Conservation (phyloP, 768 basidiomycete genomes). For the Mycena pura region DNA sequence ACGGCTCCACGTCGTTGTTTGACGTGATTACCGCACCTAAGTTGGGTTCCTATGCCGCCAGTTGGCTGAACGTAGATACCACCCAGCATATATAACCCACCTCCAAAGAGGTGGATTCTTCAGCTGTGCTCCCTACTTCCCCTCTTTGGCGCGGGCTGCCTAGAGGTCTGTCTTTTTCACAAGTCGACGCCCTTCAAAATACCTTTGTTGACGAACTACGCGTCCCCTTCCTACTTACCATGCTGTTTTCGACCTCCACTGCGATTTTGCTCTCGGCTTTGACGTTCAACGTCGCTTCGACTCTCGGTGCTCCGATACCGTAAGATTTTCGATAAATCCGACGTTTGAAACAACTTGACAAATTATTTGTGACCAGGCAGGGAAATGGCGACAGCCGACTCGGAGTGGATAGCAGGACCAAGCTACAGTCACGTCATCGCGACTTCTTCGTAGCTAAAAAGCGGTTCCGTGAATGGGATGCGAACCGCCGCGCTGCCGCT, state of each 20-base stretch:
- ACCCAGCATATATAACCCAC: conserved; percentile 41
- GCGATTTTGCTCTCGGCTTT: conserved; percentile 45
- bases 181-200: conserved; percentile 42
- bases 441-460: not conserved
- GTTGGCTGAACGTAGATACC: too few relatives aligned
- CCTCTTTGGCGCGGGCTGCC: conserved; percentile 55
- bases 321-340: conserved; percentile 18
- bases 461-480: conserved; percentile 3
- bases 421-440: not conserved
- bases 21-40: too few relatives aligned
- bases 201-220: conserved; percentile 12
- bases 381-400: not conserved
- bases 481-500: not conserved
- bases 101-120: conserved; percentile 33
- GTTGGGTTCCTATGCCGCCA: conserved; percentile 9
- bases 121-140: conserved; percentile 52
- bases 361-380: not conserved
- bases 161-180: conserved; percentile 49
- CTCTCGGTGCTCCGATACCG: conserved; percentile 48
- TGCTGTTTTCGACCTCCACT: conserved; percentile 46
- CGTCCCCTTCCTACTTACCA: conserved; percentile 33
- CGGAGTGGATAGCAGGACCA: not conserved
- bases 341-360: not conserved
- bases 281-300: conserved; percentile 45
- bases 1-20: too few relatives aligned